Percentiles rank a stretch among this genome's conserved stretches.
These are phyloP conservation scores for Lasiosphaeria hispida DNA, from an alignment of 495 filamentous ascomycete genomes.

Conservation along the genomic window DNA sequence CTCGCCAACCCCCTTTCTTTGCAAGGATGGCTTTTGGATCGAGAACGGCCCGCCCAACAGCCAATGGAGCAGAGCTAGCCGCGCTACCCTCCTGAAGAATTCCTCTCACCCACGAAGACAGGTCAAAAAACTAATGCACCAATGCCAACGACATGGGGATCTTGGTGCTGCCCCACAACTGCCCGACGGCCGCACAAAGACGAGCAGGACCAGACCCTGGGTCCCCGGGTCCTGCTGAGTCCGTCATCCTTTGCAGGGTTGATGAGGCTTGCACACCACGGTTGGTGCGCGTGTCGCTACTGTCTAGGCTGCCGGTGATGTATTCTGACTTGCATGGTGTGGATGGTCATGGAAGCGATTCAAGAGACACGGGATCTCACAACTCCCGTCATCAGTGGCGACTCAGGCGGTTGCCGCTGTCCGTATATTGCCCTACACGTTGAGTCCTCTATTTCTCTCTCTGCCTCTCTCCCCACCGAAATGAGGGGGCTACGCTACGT, in stretches of 20 bases:
- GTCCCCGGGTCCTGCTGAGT: neutral
- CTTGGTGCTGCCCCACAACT: constrained; percentile 18
- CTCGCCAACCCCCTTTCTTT: constrained; percentile 6
- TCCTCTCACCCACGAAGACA: neutral
- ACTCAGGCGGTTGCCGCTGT: constrained; percentile 6
- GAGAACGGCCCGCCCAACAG: constrained; percentile 10
- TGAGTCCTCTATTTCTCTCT: neutral
- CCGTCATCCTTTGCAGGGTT: constrained; percentile 15
- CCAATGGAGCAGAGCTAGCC: constrained; percentile 6
- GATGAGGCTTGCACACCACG: neutral
- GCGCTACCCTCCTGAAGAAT: constrained; percentile 16
- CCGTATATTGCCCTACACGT: neutral
- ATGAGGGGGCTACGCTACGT: constrained; percentile 16
- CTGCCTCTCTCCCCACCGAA: neutral
- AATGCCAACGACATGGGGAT: constrained; percentile 1
- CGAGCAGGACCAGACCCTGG: neutral
- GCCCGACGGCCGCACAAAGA: constrained; percentile 17
- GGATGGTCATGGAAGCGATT: neutral
- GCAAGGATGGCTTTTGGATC: constrained; percentile 10
- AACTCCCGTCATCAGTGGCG: neutral
- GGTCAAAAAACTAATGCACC: neutral
- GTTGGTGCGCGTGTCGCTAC: too few species aligned
- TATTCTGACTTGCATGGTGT: too few species aligned
- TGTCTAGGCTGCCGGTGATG: too few species aligned
- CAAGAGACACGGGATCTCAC: neutral